Evolutionary conservation across 257 asterid genomes (phyloP), one percentile per base, ranked within the genome.

Genomic region (Nicotiana otophora): DNA sequence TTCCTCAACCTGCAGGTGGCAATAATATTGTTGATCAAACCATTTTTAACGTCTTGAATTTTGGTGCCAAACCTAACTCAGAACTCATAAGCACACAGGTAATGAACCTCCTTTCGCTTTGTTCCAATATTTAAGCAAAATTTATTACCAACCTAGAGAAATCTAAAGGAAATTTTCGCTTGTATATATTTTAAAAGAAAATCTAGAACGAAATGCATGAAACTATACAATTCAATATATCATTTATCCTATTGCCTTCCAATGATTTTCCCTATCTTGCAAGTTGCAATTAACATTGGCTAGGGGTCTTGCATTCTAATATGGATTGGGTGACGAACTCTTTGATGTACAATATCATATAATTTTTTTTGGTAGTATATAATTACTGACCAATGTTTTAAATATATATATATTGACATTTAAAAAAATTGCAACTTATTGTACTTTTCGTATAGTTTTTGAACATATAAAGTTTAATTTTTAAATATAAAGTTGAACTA

Each of bases 21-120:
- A 8, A 42, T 42, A 42, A 42, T 42, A 42, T 42, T 42, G 31
- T 17, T 55, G 81, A 34, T 23, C 80, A 30, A 28, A 86, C 78
- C 26, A 46, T 86, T 5, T 91, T 91, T 70, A 90, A 89, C 61
- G 92, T 91, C 2, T 2, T 90, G 83, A 33, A 61, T 68, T 91
- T 65, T 58, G 93, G 91, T 30, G 93, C 95, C 62, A 89, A 89
- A 74, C 91, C 95, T 14, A 88, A 87, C 63, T 75, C 42, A 4
- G 17, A 65, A 42, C 20, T 72, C 6, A 87, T 86, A 33, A 88
- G 87, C 84, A 87, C 89, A 7, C 80, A 84, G 92, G 95, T 90
- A 57, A 54, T 58, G 17, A 63, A 42, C 64, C 6, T 61, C 9
- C 34, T 57, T 3, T 78, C 33, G 19, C 2, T 31, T 19, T 58